phyloP scores from a whole-genome alignment of 2,329 filamentous ascomycete species.

The Cercospora sp. region DNA sequence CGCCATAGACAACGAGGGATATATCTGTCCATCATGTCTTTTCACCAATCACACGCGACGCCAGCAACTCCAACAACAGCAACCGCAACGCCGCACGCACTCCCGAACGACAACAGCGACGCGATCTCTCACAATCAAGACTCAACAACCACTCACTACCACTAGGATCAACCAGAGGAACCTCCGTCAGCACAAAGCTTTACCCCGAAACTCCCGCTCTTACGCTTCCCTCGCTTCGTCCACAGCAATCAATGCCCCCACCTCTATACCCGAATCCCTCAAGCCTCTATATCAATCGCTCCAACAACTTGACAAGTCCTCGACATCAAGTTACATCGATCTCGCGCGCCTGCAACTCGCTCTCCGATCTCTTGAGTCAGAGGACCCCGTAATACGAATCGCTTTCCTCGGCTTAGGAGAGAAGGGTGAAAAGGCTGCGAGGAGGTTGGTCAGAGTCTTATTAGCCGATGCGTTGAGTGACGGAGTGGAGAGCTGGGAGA shows the following conservation, averaged over 20 bases:
- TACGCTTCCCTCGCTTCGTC: constrained; percentile 43
- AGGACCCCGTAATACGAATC: constrained; percentile 56
- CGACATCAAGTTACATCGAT: constrained; percentile 63
- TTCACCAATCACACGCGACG: constrained; percentile 9
- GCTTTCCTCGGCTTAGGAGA: constrained; percentile 48
- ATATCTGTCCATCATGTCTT: constrained; percentile 30
- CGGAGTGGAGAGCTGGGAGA: constrained; percentile 46
- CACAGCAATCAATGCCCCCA: constrained; percentile 55
- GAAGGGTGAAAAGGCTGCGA: constrained; percentile 53
- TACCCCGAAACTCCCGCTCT: neutral
- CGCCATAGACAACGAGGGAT: constrained; percentile 14
- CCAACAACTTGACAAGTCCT: constrained; percentile 57
- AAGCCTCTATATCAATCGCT: constrained; percentile 62
- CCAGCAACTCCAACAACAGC: neutral
- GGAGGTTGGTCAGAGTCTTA: constrained; percentile 64
- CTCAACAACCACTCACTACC: no score
- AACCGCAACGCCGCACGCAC: neutral
- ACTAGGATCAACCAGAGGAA: neutral
- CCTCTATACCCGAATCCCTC: constrained; percentile 54
- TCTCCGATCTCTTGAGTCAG: constrained; percentile 61
- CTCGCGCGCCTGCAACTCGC: constrained; percentile 72
- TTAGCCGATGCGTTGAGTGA: constrained; percentile 49
- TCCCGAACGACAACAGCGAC: neutral
- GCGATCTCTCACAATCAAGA: neutral
- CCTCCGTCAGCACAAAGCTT: neutral